Evolutionary conservation across 2,329 filamentous ascomycete species (phyloP), one percentile per base, ranked within the genome.

Genomic region (Sordariomycetes sp.): DNA sequence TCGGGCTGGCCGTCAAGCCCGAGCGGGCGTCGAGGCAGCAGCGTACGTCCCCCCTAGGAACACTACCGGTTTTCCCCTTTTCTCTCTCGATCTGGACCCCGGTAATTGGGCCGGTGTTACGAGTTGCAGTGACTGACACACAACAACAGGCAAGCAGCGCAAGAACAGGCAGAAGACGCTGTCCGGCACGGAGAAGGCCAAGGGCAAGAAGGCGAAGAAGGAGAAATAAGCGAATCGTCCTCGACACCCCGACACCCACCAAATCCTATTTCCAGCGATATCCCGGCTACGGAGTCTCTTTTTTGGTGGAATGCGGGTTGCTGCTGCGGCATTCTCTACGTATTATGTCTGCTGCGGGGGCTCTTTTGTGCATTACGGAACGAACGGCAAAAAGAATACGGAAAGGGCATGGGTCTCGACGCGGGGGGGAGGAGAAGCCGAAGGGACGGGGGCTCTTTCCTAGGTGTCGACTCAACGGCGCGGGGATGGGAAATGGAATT

Each of bases 91-190:
- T 8, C 4, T 32, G 28, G 4, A 32, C 28, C 8, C 28, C 28
- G 28, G 8, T n/a, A 8, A 32, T 8, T 32, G 28, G 28, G 28
- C 28, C 8, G 4, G 28, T 4, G 28, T 4, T 32, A 8, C 4
- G 4, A 8, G 4, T 32, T 32, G 28, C 28, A 32, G 28, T 8
- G 40, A 20, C 60, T 56, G 43, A 54, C 35, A 25, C 40, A 37
- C 40, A 18, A 60, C 60, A 68, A 82, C 79, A 97, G 93, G 93
- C 88, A 99, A 99, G 86, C 94, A 97, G 83, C 89, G 94, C 83
- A 99, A 99, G 90, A 99, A 99, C 90, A 87, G 93, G 78, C 86
- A 89, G 80, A 97, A 99, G 91, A 94, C 93, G 75, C 88, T 97
- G 78, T 89, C 94, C 70, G 94, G 94, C 76, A 96, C 90, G 71